Conservation (phyloP, 805 yeast genomes). For the Kregervanrija delftensis region DNA sequence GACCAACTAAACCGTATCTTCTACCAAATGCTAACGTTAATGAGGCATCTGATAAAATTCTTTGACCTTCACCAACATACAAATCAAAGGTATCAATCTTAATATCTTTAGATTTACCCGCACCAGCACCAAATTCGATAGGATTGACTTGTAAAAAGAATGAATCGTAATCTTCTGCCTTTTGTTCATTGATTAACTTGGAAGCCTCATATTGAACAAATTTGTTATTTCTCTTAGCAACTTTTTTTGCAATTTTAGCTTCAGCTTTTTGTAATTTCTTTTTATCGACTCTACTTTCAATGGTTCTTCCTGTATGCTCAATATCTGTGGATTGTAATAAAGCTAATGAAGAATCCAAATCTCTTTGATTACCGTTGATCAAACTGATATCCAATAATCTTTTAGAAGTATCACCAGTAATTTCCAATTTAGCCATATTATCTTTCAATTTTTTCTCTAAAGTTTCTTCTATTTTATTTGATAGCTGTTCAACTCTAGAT, state of each 20-base stretch:
- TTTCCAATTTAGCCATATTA: slow-evolving; percentile 64
- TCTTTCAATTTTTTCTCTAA: slow-evolving; percentile 50
- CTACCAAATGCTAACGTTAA: slow-evolving; percentile 86
- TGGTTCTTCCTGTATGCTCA: slow-evolving; percentile 84
- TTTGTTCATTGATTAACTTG: slow-evolving; percentile 60
- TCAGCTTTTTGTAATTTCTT: slow-evolving; percentile 97
- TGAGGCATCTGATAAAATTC: slow-evolving; percentile 84
- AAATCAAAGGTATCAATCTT: slow-evolving; percentile 88
- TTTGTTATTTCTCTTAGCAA: slow-evolving; percentile 77
- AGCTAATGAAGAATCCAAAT: slow-evolving; percentile 68
- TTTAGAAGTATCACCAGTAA: slow-evolving; percentile 84
- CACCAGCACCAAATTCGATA: slow-evolving; percentile 76
- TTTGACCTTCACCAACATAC: slow-evolving; percentile 91
- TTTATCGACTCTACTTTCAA: slow-evolving; percentile 92
- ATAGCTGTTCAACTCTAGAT: slow-evolving; percentile 45
- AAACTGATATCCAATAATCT: slow-evolving; percentile 76
- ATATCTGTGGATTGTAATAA: slow-evolving; percentile 77
- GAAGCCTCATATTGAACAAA: slow-evolving; percentile 93
- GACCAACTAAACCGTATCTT: slow-evolving; percentile 96
- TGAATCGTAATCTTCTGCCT: slow-evolving; percentile 79
- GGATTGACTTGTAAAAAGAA: slow-evolving; percentile 96
- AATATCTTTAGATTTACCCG: slow-evolving; percentile 97
- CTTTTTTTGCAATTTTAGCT: slow-evolving; percentile 93
- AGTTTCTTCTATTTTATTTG: slow-evolving; percentile 38
- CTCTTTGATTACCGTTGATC: slow-evolving; percentile 62